These are phyloP conservation scores for Kwoniella shandongensis DNA, from an alignment of 768 basidiomycete genomes.

Conservation along the genomic window DNA sequence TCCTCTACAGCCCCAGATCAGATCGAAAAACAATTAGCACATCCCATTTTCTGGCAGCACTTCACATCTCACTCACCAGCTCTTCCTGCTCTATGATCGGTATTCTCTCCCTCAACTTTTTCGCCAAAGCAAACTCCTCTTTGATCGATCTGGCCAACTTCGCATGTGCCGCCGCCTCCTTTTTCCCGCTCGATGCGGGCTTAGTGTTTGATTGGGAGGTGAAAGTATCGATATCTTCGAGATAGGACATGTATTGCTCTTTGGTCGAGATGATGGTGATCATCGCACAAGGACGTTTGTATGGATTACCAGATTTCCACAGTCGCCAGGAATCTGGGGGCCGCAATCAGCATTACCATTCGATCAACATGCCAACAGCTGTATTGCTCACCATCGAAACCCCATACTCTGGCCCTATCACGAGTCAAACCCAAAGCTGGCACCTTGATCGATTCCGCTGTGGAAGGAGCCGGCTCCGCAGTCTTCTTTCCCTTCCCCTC, in stretches of 20 bases:
- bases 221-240: constrained; percentile 17
- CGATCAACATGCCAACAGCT: too few species aligned
- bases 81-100: constrained; percentile 45
- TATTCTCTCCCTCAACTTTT: constrained; percentile 21
- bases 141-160: constrained; percentile 35
- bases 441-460: constrained; percentile 14
- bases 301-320: constrained; percentile 49
- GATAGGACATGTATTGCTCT: constrained; percentile 20
- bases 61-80: constrained; percentile 26
- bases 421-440: constrained; percentile 39
- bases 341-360: not conserved
- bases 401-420: constrained; percentile 42
- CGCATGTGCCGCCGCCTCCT: not conserved
- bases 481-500: constrained; percentile 20
- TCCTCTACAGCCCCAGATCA: constrained; percentile 30
- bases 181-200: constrained; percentile 8
- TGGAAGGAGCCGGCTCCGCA: not conserved
- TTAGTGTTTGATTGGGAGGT: constrained; percentile 6
- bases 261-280: constrained; percentile 22
- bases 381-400: constrained; percentile 35
- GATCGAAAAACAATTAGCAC: not conserved
- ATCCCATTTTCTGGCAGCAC: not conserved
- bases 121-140: constrained; percentile 35
- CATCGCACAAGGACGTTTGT: constrained; percentile 47
- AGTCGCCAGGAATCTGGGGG: constrained; percentile 34